Evolutionary conservation across 345 rosid species (phyloP), one percentile per base, ranked within the genome.

Genomic region (Linum trigynum): DNA sequence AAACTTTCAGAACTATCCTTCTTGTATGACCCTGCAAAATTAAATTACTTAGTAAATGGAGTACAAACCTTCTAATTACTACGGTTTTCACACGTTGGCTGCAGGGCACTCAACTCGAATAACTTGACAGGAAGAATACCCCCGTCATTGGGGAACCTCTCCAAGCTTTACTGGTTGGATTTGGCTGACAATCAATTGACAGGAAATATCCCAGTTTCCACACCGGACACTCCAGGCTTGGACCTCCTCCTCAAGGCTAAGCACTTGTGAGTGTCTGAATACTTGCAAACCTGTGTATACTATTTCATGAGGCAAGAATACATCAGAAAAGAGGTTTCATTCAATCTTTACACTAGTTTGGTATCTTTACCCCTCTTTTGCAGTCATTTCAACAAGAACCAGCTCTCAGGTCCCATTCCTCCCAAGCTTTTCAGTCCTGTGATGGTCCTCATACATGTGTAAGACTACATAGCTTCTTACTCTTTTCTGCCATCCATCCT

Each of bases 331-430:
- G 38, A 7, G 43, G 38, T 70, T 39, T 5, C 69, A 16, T 42
- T 10, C 4, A 35, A 16, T 38, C 14, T 0, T 38, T 3, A 3
- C 39, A 5, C 12, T 1, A 7, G 1, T 10, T 35, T 41, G 17
- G 11, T 15, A 5, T 0, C 55, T 39, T 23, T 23, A 23, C 32
- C 32, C 32, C 32, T 0, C 12, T 48, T 48, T 48, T 77, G 82
- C 84, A 94, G 97, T 82, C 97, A 88, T 79, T 88, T 94, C 79
- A 88, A 94, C 67, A 90, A 88, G 80, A 94, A 94, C 76, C 83
- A 88, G 77, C 95, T 90, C 77, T 85, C 97, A 2, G 96, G 96
- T 66, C 59, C 84, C 66, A 86, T 94, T 75, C 83, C 96, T 2
- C 64, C 77, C 7, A 35, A 72, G 61, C 81, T 94, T 15, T 94